phyloP scores from a whole-genome alignment of 495 filamentous ascomycete species.

The Talaromyces thailandensis region DNA sequence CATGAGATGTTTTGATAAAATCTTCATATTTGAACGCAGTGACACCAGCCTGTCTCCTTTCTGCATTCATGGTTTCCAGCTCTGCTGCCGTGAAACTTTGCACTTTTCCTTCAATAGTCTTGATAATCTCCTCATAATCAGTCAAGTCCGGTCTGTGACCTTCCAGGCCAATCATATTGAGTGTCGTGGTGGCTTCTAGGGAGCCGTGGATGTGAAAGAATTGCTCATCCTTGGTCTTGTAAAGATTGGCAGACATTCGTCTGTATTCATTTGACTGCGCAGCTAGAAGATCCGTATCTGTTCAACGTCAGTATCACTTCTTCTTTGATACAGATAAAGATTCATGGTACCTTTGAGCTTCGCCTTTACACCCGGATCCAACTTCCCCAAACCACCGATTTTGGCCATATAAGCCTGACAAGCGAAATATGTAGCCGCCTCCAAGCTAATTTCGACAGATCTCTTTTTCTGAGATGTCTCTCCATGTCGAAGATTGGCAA shows the following conservation, averaged over 20 bases:
- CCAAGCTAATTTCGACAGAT: slow-evolving; percentile 50
- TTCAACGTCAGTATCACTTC: neutral
- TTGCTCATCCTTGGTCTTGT: slow-evolving; percentile 55
- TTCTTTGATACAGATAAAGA: neutral
- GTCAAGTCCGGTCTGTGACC: slow-evolving; percentile 52
- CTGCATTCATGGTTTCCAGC: slow-evolving; percentile 55
- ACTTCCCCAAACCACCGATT: slow-evolving; percentile 59
- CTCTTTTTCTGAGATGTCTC: slow-evolving; percentile 16
- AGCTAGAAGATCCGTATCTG: slow-evolving; percentile 61
- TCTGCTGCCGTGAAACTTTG: slow-evolving; percentile 51
- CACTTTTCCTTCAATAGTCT: slow-evolving; percentile 57
- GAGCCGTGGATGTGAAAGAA: slow-evolving; percentile 78
- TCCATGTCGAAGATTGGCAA: slow-evolving; percentile 50
- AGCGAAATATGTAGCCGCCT: slow-evolving; percentile 56
- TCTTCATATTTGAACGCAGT: slow-evolving; percentile 56
- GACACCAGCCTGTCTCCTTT: slow-evolving; percentile 56
- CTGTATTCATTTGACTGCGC: slow-evolving; percentile 68
- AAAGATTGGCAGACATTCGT: slow-evolving; percentile 66
- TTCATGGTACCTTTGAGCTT: slow-evolving; percentile 49
- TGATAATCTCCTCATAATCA: slow-evolving; percentile 56
- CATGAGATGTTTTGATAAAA: slow-evolving; percentile 53
- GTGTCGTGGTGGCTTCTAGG: slow-evolving; percentile 56
- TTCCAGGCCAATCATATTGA: slow-evolving; percentile 65
- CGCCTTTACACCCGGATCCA: slow-evolving; percentile 48
- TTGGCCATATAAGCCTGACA: slow-evolving; percentile 67